These are phyloP conservation scores for Pseudonectria foliicola DNA, from an alignment of 2,329 filamentous ascomycete species.

Conservation along the genomic window DNA sequence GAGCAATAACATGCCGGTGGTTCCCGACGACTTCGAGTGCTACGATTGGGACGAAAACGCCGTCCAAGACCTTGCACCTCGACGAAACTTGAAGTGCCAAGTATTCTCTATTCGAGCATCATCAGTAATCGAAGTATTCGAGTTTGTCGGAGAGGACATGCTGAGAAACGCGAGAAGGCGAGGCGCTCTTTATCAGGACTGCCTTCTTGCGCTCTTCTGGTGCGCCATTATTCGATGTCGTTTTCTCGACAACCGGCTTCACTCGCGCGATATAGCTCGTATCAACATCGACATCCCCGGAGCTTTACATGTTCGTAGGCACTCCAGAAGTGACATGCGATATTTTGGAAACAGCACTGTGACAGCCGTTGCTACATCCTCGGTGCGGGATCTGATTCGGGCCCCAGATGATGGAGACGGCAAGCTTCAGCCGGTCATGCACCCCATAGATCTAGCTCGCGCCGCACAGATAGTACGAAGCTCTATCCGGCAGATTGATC, in stretches of 20 bases:
- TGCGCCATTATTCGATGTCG: slow-evolving; percentile 9
- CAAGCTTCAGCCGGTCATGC: not conserved
- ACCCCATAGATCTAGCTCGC: not conserved
- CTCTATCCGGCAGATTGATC: slow-evolving; percentile 4
- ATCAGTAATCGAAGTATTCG: not conserved
- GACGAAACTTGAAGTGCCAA: not conserved
- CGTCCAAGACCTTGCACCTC: slow-evolving; percentile 1
- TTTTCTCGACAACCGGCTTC: not conserved
- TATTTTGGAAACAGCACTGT: slow-evolving; percentile 14
- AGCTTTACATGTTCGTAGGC: not conserved
- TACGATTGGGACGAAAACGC: slow-evolving; percentile 8
- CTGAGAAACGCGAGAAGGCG: no score
- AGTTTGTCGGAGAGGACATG: not conserved
- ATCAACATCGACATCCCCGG: slow-evolving; percentile 9
- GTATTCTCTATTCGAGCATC: slow-evolving; percentile 2
- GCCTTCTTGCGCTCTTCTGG: slow-evolving; percentile 13
- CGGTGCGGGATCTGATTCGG: slow-evolving; percentile 3
- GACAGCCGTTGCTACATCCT: slow-evolving; percentile 5
- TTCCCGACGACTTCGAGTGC: slow-evolving; percentile 6
- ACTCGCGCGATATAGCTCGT: not conserved
- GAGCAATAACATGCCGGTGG: not conserved
- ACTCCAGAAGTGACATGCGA: not conserved
- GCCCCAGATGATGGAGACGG: not conserved
- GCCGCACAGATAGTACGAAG: slow-evolving; percentile 2
- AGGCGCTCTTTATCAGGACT: slow-evolving; percentile 8